Percentiles rank a stretch among this genome's conserved stretches.
phyloP scores from a whole-genome alignment of 768 basidiomycete genomes.

The Phaeotremella fagi region DNA sequence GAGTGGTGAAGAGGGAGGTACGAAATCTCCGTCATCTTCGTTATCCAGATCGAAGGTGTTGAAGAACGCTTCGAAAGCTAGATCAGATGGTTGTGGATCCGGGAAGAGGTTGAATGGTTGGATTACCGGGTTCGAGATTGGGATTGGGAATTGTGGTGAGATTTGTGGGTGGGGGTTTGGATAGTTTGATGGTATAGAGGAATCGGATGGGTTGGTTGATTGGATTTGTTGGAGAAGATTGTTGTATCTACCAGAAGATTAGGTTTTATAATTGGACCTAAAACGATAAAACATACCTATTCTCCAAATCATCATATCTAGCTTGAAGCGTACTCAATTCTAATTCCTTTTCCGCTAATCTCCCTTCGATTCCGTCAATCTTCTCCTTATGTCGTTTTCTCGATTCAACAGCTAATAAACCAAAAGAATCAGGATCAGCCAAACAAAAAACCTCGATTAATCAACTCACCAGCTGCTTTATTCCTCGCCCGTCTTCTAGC shows the following conservation, averaged over 20 bases:
- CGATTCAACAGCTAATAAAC: constrained; percentile 14
- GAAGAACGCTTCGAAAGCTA: constrained; percentile 8
- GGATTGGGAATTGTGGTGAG: background rate
- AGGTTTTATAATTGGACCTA: constrained; percentile 12
- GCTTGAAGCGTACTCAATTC: constrained; percentile 7
- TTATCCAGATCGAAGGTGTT: constrained; percentile 8
- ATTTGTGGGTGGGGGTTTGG: background rate
- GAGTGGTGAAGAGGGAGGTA: constrained; percentile 14
- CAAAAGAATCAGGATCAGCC: background rate
- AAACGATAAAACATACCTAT: constrained; percentile 6
- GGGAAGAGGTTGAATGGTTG: background rate
- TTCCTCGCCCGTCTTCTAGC: constrained; percentile 25
- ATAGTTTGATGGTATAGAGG: no score
- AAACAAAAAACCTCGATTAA: background rate
- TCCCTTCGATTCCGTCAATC: constrained; percentile 12
- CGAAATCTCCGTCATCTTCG: constrained; percentile 14
- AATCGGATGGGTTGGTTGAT: background rate
- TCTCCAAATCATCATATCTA: constrained; percentile 12
- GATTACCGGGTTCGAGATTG: background rate
- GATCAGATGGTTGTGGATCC: background rate
- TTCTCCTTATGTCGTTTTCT: constrained; percentile 23
- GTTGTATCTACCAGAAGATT: constrained; percentile 4
- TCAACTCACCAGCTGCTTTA: constrained; percentile 21
- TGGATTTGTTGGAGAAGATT: background rate
- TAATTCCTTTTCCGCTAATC: constrained; percentile 8